These are phyloP conservation scores for Olyra latifolia DNA, from an alignment of 176 grass and related monocot species.

Conservation along the genomic window DNA sequence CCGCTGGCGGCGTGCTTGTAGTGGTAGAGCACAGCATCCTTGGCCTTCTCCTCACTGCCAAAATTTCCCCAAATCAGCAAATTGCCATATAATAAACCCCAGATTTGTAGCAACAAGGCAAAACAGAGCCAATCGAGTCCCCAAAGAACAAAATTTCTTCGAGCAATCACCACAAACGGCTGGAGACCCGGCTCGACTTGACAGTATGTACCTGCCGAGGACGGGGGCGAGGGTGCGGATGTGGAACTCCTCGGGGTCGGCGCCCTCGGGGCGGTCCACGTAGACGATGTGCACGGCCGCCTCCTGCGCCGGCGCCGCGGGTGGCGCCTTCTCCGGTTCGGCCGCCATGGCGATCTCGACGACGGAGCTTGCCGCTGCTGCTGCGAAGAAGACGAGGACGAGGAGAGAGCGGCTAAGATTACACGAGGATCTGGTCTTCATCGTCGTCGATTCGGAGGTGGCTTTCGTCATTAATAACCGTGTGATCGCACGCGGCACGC, in stretches of 20 bases:
- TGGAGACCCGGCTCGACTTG: neutral
- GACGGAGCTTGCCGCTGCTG: neutral
- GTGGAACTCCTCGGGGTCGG: constrained; percentile 86
- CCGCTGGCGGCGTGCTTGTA: constrained; percentile 88
- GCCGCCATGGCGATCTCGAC: constrained; percentile 40
- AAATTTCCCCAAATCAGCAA: constrained; percentile 30
- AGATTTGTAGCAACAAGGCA: neutral
- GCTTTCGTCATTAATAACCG: constrained; percentile 19
- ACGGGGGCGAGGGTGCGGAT: constrained; percentile 68
- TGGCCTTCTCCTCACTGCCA: constrained; percentile 70
- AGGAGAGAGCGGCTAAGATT: neutral
- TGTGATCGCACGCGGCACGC: neutral
- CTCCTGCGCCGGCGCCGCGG: constrained; percentile 32
- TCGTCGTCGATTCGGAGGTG: neutral
- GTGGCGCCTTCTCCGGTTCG: constrained; percentile 31
- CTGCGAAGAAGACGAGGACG: constrained; percentile 28
- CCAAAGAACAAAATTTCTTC: neutral
- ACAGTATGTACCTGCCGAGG: constrained; percentile 57
- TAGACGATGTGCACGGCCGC: constrained; percentile 82
- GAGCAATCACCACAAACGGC: neutral
- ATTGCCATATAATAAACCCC: neutral
- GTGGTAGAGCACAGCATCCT: constrained; percentile 73
- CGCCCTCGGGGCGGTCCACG: constrained; percentile 62
- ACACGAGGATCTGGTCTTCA: constrained; percentile 23
- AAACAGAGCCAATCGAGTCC: neutral